A percentile compares a stretch with the other conserved stretches of the same genome.
Conservation (phyloP, 805 yeast species). For the Lachancea sp. region DNA sequence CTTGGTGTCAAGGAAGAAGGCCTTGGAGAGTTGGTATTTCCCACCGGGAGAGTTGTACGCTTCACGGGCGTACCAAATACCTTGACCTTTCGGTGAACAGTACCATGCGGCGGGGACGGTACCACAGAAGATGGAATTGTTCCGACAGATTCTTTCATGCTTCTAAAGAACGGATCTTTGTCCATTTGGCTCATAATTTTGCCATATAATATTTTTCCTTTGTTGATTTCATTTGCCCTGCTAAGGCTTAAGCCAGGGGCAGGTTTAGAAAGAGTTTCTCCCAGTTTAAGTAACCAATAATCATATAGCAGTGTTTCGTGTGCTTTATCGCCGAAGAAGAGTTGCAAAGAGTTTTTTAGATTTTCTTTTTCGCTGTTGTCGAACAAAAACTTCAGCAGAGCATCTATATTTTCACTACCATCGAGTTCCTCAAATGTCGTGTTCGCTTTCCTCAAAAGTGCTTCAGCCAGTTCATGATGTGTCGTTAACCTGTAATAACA, state of each 20-base stretch:
- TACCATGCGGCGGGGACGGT: slow-evolving; percentile 7
- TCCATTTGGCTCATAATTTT: slow-evolving; percentile 31
- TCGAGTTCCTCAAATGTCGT: slow-evolving; percentile 23
- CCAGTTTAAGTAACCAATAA: slow-evolving; percentile 24
- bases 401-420: slow-evolving; percentile 23
- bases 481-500: slow-evolving; percentile 21
- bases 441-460: slow-evolving; percentile 16
- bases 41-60: background rate
- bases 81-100: slow-evolving; percentile 5
- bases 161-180: slow-evolving; percentile 44
- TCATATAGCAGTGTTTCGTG: slow-evolving; percentile 13
- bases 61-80: slow-evolving; percentile 4
- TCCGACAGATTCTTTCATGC: slow-evolving; percentile 45
- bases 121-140: slow-evolving; percentile 37
- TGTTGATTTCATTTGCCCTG: slow-evolving; percentile 28
- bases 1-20: slow-evolving; percentile 32
- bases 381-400: slow-evolving; percentile 18
- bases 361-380: slow-evolving; percentile 20
- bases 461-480: slow-evolving; percentile 11
- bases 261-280: slow-evolving; percentile 13
- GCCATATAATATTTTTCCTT: slow-evolving; percentile 28
- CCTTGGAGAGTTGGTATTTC: slow-evolving; percentile 19
- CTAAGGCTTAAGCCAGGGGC: slow-evolving; percentile 16
- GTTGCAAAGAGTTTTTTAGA: slow-evolving; percentile 15
- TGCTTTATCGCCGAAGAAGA: slow-evolving; percentile 16